These are phyloP conservation scores for Tulasnella sp. DNA, from an alignment of 768 basidiomycete species.

Conservation along the genomic window DNA sequence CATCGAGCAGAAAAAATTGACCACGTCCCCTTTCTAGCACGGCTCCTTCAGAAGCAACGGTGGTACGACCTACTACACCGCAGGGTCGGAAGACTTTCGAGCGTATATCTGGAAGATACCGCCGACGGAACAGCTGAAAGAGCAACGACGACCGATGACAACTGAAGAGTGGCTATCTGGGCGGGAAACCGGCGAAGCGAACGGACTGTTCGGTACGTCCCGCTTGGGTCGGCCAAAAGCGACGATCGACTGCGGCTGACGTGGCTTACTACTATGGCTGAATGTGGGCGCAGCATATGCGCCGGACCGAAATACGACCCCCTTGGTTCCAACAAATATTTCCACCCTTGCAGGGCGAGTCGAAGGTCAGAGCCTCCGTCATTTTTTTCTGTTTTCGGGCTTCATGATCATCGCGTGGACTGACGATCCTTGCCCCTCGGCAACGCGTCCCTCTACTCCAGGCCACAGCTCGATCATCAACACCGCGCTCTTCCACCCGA, in stretches of 20 bases:
- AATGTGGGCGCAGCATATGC: not conserved
- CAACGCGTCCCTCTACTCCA: no score
- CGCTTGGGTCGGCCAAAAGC: no score
- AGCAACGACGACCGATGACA: not conserved
- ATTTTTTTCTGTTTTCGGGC: no score
- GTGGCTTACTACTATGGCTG: not conserved
- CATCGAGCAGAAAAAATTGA: not conserved
- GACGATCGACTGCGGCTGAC: not conserved
- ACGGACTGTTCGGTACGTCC: not conserved
- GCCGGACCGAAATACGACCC: not conserved
- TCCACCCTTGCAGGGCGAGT: not conserved
- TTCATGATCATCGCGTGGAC: no score
- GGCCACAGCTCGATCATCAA: conserved; percentile 16
- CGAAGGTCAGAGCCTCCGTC: not conserved
- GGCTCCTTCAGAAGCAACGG: not conserved
- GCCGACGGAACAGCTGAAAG: not conserved
- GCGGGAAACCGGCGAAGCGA: not conserved
- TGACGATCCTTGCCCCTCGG: no score
- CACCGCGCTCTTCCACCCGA: conserved; percentile 1
- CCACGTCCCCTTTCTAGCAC: not conserved
- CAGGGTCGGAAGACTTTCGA: not conserved
- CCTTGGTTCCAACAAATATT: not conserved
- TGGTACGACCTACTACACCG: not conserved
- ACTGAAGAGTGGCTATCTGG: not conserved
- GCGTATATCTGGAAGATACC: not conserved